A percentile compares a stretch with the other conserved stretches of the same genome.
Conservation (phyloP, 495 filamentous ascomycete species). For the Penicillium maclennaniae region DNA sequence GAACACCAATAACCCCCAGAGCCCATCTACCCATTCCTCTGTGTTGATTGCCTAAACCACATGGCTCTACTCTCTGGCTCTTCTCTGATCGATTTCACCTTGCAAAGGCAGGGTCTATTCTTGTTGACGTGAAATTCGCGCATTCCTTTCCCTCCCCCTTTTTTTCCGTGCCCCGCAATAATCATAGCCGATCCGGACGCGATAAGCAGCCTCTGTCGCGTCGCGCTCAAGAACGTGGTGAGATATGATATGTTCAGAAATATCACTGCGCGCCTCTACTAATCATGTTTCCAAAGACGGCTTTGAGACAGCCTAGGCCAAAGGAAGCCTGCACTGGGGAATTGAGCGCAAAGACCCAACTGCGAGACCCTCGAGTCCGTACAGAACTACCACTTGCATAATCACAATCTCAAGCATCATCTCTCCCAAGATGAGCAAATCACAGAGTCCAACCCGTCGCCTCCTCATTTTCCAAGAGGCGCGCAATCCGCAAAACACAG, state of each 20-base stretch:
- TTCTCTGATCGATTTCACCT: neutral
- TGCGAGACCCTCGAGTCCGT: neutral
- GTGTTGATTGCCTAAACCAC: neutral
- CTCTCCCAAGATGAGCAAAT: slow-evolving; percentile 7
- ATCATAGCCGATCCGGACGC: slow-evolving; percentile 8
- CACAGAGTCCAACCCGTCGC: slow-evolving; percentile 17
- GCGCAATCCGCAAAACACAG: slow-evolving; percentile 28
- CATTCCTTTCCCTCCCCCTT: slow-evolving; percentile 2
- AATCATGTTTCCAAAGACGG: neutral
- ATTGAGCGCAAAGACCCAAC: neutral
- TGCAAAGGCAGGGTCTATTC: neutral
- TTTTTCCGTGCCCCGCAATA: slow-evolving; percentile 9
- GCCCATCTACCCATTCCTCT: neutral
- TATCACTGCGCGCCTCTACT: neutral
- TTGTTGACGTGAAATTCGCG: neutral
- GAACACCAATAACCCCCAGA: neutral
- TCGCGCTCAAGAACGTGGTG: neutral
- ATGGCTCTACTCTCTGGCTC: neutral
- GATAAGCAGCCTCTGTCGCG: slow-evolving; percentile 14
- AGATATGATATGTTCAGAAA: neutral
- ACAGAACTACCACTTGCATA: neutral
- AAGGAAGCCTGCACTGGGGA: neutral
- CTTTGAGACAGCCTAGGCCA: neutral
- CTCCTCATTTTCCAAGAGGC: slow-evolving; percentile 39
- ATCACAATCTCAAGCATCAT: neutral